These are phyloP conservation scores for Starmera pachycereana DNA, from an alignment of 805 yeast genomes.

Conservation along the genomic window DNA sequence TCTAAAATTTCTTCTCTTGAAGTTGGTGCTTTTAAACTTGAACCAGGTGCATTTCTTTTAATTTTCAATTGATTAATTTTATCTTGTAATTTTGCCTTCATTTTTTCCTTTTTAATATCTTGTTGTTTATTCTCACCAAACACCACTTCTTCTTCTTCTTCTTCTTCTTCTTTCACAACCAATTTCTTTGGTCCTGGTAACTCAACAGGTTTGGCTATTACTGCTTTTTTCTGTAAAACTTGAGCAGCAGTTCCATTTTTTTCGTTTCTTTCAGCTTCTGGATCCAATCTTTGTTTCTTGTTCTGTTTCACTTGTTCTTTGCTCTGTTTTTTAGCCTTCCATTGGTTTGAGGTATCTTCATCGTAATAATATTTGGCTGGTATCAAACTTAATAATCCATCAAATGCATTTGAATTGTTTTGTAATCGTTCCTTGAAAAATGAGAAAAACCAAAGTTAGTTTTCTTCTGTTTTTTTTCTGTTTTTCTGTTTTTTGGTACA, in stretches of 20 bases:
- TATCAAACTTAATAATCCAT: conserved; percentile 79
- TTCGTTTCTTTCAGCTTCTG: conserved; percentile 39
- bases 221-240: conserved; percentile 43
- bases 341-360: conserved; percentile 80
- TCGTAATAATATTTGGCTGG: conserved; percentile 94
- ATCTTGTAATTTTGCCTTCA: conserved; percentile 70
- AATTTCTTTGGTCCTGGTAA: conserved; percentile 24
- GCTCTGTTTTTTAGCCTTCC: conserved; percentile 75
- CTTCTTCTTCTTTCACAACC: conserved; percentile 5
- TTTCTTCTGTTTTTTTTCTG: background rate
- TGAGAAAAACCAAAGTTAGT: no score
- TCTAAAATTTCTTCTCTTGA: conserved; percentile 74
- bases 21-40: conserved; percentile 63
- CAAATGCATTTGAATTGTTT: conserved; percentile 73
- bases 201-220: conserved; percentile 36
- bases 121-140: no score
- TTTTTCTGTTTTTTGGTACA: no score
- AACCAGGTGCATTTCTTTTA: conserved; percentile 87
- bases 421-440: conserved; percentile 57
- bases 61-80: conserved; percentile 63
- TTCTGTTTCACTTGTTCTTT: conserved; percentile 52
- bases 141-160: conserved; percentile 19
- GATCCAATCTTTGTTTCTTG: conserved; percentile 69
- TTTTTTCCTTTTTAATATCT: conserved; percentile 31
- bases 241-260: conserved; percentile 49